A percentile compares a stretch with the other conserved stretches of the same genome.
phyloP scores from a whole-genome alignment of 2,329 filamentous ascomycete species.

The Aspergillus sp. region DNA sequence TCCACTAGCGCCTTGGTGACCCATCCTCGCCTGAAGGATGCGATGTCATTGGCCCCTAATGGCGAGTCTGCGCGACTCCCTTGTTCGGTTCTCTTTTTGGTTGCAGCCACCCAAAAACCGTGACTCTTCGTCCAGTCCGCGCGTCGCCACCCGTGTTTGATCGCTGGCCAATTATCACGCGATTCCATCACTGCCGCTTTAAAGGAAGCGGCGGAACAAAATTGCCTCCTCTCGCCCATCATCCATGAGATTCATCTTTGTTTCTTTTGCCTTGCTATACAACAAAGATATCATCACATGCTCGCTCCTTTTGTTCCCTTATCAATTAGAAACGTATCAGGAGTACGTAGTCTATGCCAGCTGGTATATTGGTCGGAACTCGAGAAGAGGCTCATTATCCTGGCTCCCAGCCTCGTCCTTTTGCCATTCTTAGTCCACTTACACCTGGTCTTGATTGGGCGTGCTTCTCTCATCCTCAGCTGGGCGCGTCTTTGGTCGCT shows the following conservation, averaged over 20 bases:
- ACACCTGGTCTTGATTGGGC: constrained; percentile 12
- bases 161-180: constrained; percentile 28
- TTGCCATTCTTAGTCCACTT: not conserved
- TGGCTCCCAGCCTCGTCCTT: constrained; percentile 1
- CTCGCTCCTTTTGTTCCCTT: not conserved
- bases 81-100: not conserved
- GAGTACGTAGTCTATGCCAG: not conserved
- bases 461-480: not conserved
- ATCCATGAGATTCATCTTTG: no score
- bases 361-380: no score
- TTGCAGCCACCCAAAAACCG: not conserved
- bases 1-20: constrained; percentile 23
- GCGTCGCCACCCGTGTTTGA: constrained; percentile 21
- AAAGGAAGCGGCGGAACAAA: constrained; percentile 35
- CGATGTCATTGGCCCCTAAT: constrained; percentile 13
- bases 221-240: constrained; percentile 19
- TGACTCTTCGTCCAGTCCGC: constrained; percentile 23
- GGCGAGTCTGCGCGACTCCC: not conserved
- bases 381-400: not conserved
- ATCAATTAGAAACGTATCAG: not conserved
- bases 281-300: not conserved
- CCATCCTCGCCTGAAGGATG: not conserved
- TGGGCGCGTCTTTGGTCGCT: not conserved
- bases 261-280: not conserved
- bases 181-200: constrained; percentile 32